Base-by-base conservation (phyloP, 2,329 filamentous ascomycete species). In the Venturiaceae sp. region DNA sequence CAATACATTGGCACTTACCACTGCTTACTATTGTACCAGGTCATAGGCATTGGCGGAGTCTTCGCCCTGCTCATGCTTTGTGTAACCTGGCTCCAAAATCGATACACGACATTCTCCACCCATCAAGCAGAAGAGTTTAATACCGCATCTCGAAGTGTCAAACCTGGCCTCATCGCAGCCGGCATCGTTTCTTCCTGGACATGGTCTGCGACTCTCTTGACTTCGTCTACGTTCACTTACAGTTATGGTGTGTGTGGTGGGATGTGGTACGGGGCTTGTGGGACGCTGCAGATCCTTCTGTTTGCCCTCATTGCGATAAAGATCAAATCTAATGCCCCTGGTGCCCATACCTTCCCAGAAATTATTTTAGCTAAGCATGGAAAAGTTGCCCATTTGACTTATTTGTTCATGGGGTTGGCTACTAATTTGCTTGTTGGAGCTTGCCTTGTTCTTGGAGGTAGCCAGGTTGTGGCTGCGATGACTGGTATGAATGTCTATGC, bases 111-210 rank as follows among this genome's bases (percentile, higher is more conserved):
- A 67, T 71, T 74, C 64, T 74, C 72, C 5, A 75, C 73, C 5
- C 70, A 72, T 33, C 69, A 71, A 55, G 71, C 74, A 3, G 76
- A 79, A 61, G 74, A 77, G 61, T 78, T 77, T 70, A 76, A 75
- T 64, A 77, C 75, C 1, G 76, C 76, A 0, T 75, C 72, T 4
- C 66, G 73, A 39, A 70, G 66, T 39, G 71, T 76, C 41, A 75
- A 74, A 56, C 73, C 76, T 1, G 75, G 76, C 6, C 70, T 79
- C 5, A 76, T 77, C 53, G 74, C 74, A 3, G 72, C 72, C 6
- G 75, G 74, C 3, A 75, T 79, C 57, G 76, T 79, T 13, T 75
- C 72, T 4, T 75, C 76, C 1, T 79, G 77, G 77, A 79, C 76
- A 4, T 78, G 75, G 75, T 72, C 72, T 19, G 73, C 77, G 5